phyloP scores from a whole-genome alignment of 805 yeast species.

The Wickerhamiella azymoides region DNA sequence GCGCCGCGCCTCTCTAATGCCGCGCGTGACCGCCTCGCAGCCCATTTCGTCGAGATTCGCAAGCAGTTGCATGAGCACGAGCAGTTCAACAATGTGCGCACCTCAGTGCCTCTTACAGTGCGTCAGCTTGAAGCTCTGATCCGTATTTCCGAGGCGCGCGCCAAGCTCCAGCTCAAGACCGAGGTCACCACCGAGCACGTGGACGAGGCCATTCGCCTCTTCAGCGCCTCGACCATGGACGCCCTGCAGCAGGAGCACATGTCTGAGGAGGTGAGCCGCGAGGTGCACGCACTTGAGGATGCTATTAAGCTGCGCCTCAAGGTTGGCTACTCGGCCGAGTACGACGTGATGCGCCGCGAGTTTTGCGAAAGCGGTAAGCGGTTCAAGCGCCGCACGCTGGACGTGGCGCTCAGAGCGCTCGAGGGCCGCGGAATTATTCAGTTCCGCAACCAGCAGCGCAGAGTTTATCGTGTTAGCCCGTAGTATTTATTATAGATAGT shows the following conservation, averaged over 20 bases:
- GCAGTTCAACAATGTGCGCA: slow-evolving; percentile 67
- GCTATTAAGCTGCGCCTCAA: slow-evolving; percentile 85
- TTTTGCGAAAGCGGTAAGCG: slow-evolving; percentile 29
- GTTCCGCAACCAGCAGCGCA: slow-evolving; percentile 75
- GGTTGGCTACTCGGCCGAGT: slow-evolving; percentile 90
- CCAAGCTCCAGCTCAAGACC: slow-evolving; percentile 71
- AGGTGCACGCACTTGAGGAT: slow-evolving; percentile 65
- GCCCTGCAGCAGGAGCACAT: slow-evolving; percentile 60
- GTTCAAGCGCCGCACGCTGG: slow-evolving; percentile 58
- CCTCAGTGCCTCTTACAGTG: slow-evolving; percentile 91
- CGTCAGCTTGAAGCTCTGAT: slow-evolving; percentile 96
- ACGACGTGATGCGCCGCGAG: slow-evolving; percentile 68
- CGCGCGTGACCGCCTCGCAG: slow-evolving; percentile 79
- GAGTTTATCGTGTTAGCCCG: slow-evolving; percentile 62
- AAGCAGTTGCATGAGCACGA: slow-evolving; percentile 72
- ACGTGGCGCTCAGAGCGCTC: slow-evolving; percentile 39
- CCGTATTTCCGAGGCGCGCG: slow-evolving; percentile 88
- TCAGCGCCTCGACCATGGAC: slow-evolving; percentile 95
- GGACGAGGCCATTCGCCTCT: slow-evolving; percentile 85
- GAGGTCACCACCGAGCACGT: slow-evolving; percentile 82
- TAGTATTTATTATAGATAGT: slow-evolving; percentile 16
- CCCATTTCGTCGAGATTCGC: slow-evolving; percentile 86
- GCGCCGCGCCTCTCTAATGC: slow-evolving; percentile 85
- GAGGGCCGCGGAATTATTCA: slow-evolving; percentile 82
- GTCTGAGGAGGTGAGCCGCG: slow-evolving; percentile 32